These are phyloP conservation scores for Sugiyamaella mastotermitis DNA, from an alignment of 805 yeast species.

Conservation along the genomic window DNA sequence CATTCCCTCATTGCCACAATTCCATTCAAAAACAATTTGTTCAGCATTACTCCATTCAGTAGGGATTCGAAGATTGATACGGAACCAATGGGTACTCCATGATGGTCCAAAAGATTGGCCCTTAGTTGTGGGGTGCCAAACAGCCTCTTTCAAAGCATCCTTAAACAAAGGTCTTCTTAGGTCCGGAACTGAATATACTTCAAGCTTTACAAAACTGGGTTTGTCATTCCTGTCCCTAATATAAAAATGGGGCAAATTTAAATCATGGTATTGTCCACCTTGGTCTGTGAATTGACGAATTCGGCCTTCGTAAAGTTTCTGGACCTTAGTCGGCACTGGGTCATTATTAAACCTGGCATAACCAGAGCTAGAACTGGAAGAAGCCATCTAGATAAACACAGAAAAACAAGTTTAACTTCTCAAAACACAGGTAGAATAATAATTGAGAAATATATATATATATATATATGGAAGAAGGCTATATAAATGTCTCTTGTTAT, in stretches of 20 bases:
- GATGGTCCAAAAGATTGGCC: conserved; percentile 88
- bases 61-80: conserved; percentile 61
- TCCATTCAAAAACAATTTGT: conserved; percentile 70
- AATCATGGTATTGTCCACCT: conserved; percentile 65
- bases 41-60: conserved; percentile 39
- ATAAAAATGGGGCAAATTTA: conserved; percentile 79
- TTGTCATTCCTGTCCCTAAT: conserved; percentile 52
- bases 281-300: conserved; percentile 65
- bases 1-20: conserved; percentile 79
- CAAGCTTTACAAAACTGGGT: conserved; percentile 46
- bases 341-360: conserved; percentile 29
- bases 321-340: conserved; percentile 74
- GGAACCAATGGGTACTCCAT: conserved; percentile 97
- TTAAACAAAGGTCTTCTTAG: conserved; percentile 57
- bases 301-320: conserved; percentile 63
- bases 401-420: too few relatives aligned
- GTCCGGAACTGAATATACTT: conserved; percentile 70
- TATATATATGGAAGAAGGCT: too few relatives aligned
- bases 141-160: conserved; percentile 52
- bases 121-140: conserved; percentile 36
- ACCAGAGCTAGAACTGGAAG: too few relatives aligned
- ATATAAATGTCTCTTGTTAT: too few relatives aligned
- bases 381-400: too few relatives aligned
- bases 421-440: too few relatives aligned
- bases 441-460: too few relatives aligned